Evolutionary conservation across 371 early-diverging fungal genomes (phyloP).

Genomic region (Apophysomyces variabilis): DNA sequence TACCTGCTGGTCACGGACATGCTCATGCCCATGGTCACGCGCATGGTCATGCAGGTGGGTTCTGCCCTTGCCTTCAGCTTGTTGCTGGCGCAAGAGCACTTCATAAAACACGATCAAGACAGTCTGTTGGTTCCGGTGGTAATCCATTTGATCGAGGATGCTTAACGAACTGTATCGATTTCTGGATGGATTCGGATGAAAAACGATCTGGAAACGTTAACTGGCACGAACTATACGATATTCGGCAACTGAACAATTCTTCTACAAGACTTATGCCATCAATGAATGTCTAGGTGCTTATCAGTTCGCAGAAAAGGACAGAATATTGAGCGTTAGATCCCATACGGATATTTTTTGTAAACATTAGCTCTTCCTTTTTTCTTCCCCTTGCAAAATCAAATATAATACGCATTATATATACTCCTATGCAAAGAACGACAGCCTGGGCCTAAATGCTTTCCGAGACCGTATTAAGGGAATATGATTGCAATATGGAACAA

Average conservation of each 20-base stretch:
- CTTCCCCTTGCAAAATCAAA: background rate
- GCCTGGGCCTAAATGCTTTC: too few relatives aligned
- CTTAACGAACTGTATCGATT: conserved; percentile 77
- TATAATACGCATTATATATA: too few relatives aligned
- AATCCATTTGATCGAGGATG: conserved; percentile 76
- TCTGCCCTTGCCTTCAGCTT: conserved; percentile 50
- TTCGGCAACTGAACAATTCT: conserved; percentile 25
- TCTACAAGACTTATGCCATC: background rate
- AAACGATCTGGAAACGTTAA: conserved; percentile 58
- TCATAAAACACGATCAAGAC: conserved; percentile 33
- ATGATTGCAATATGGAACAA: too few relatives aligned
- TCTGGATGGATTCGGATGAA: conserved; percentile 71
- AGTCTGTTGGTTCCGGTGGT: background rate
- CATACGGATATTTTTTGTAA: background rate
- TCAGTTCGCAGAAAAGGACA: background rate
- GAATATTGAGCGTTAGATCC: background rate
- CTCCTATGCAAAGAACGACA: too few relatives aligned
- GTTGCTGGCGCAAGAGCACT: conserved; percentile 53
- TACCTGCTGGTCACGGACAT: conserved; percentile 21
- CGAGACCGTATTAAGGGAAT: too few relatives aligned
- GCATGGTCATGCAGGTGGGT: conserved; percentile 20
- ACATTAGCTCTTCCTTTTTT: background rate
- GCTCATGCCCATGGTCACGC: conserved; percentile 12
- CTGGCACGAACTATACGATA: conserved; percentile 65
- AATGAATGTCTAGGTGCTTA: background rate